These are phyloP conservation scores for Aspergillus brunneoviolaceus DNA, from an alignment of 2,329 filamentous ascomycete genomes.

Conservation along the genomic window DNA sequence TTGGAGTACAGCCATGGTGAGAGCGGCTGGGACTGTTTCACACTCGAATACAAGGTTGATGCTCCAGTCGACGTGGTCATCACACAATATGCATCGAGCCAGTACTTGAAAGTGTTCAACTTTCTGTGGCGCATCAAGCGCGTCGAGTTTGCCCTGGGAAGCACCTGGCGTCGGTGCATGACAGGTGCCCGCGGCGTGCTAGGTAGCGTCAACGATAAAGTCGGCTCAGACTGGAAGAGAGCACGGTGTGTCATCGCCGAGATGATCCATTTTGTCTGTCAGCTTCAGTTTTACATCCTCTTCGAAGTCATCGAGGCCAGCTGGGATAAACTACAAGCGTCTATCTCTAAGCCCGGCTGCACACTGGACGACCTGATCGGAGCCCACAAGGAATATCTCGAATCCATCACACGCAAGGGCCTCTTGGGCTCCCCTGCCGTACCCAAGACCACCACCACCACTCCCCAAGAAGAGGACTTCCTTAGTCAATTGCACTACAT, in stretches of 20 bases:
- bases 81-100: conserved; percentile 89
- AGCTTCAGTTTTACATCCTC: conserved; percentile 96
- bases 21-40: conserved; percentile 99
- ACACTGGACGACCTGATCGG: conserved; percentile 94
- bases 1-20: conserved; percentile 93
- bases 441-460: conserved; percentile 35
- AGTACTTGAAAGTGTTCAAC: conserved; percentile 99
- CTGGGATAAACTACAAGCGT: conserved; percentile 85
- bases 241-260: conserved; percentile 87
- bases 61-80: conserved; percentile 96
- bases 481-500: conserved; percentile 90
- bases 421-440: conserved; percentile 69
- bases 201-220: conserved; percentile 68
- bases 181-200: conserved; percentile 92
- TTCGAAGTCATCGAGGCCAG: conserved; percentile 98
- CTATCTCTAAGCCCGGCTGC: conserved; percentile 78
- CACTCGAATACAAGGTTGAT: conserved; percentile 96
- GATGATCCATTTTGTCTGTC: conserved; percentile 97
- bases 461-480: conserved; percentile 69
- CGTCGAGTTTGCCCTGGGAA: conserved; percentile 88
- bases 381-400: conserved; percentile 86
- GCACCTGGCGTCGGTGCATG: conserved; percentile 93
- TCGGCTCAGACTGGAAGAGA: conserved; percentile 81
- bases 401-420: conserved; percentile 93
- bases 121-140: conserved; percentile 98